Evolutionary conservation across 176 grass and related monocot species (phyloP).

Genomic region (Pontederia crassipes): DNA sequence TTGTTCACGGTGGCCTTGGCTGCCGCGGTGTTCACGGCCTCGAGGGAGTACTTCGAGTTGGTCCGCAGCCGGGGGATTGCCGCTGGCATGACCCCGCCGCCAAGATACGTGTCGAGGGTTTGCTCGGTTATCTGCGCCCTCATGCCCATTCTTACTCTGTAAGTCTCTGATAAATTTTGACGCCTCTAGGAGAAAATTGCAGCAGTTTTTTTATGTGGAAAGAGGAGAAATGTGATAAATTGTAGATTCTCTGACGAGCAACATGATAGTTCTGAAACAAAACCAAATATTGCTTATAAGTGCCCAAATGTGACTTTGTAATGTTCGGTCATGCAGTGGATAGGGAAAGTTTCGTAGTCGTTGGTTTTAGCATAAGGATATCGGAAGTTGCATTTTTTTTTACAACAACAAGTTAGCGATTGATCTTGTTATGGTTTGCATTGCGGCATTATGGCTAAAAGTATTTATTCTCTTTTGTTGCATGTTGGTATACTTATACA

Average conservation of each 20-base stretch:
- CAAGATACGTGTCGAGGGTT: slow-evolving; percentile 18
- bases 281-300: no score
- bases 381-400: no score
- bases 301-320: background rate
- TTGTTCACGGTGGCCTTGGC: slow-evolving; percentile 41
- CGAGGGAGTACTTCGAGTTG: slow-evolving; percentile 79
- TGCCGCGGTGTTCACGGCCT: slow-evolving; percentile 29
- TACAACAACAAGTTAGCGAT: no score
- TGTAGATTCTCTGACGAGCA: no score
- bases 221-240: background rate
- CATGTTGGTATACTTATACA: no score
- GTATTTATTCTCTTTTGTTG: no score
- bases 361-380: no score
- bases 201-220: slow-evolving; percentile 41
- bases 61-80: slow-evolving; percentile 44
- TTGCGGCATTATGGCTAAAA: no score
- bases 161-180: background rate
- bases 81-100: slow-evolving; percentile 13
- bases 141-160: slow-evolving; percentile 21
- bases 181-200: slow-evolving; percentile 54
- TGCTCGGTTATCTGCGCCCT: slow-evolving; percentile 13
- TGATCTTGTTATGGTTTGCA: no score
- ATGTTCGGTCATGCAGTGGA: background rate
- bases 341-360: no score
- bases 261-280: no score